Evolutionary conservation across 176 grass and related monocot genomes (phyloP).

Genomic region (Oryza coarctata): DNA sequence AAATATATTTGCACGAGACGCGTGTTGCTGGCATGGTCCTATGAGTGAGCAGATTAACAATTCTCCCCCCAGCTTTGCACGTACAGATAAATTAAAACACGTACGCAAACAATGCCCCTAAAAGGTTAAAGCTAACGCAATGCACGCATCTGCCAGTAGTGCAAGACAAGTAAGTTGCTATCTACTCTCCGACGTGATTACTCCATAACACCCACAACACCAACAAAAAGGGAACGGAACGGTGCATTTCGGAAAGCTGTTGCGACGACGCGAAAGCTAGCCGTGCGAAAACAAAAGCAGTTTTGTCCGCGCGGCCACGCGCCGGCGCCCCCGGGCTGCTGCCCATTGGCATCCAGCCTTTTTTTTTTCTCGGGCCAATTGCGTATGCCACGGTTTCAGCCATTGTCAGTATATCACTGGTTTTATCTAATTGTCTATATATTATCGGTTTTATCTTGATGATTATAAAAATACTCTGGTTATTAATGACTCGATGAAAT

Average conservation of each 20-base stretch:
- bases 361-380: too few species aligned
- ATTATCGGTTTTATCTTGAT: too few species aligned
- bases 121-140: not conserved
- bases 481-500: too few species aligned
- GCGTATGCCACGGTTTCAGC: too few species aligned
- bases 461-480: too few species aligned
- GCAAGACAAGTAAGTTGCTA: not conserved
- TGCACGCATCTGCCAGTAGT: not conserved
- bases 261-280: not conserved
- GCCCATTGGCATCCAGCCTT: not conserved
- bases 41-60: slow-evolving; percentile 16
- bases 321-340: not conserved
- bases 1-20: not conserved
- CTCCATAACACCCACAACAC: not conserved
- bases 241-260: not conserved
- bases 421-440: too few species aligned
- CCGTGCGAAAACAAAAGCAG: not conserved
- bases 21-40: not conserved
- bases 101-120: not conserved
- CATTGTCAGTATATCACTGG: too few species aligned
- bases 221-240: not conserved
- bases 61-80: not conserved
- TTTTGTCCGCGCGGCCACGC: slow-evolving; percentile 18
- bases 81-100: not conserved
- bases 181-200: not conserved